Percentiles rank a stretch among this genome's conserved stretches.
Conservation (phyloP, 192 early-diverging fungal genomes). For the Umbelopsis ramanniana region DNA sequence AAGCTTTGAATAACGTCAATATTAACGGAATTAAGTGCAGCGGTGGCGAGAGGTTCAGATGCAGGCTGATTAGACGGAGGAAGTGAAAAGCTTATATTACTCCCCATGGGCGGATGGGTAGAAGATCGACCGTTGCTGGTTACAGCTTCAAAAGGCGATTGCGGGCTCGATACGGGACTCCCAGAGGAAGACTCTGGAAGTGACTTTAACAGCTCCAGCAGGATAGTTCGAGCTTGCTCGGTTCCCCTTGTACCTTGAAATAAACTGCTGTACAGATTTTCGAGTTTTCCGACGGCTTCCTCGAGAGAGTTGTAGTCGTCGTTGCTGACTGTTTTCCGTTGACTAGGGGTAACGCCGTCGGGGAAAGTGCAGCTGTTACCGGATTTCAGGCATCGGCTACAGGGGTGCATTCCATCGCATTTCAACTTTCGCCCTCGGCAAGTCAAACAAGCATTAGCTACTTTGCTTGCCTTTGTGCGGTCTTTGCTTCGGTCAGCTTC, state of each 20-base stretch:
- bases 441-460: slow-evolving; percentile 8
- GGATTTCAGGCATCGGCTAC: background rate
- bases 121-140: background rate
- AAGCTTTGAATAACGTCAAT: slow-evolving; percentile 15
- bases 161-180: background rate
- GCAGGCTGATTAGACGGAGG: background rate
- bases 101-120: background rate
- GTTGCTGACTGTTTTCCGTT: slow-evolving; percentile 9
- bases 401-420: slow-evolving; percentile 15
- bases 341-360: background rate
- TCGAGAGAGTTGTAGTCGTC: slow-evolving; percentile 14
- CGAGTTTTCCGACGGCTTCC: background rate
- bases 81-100: background rate
- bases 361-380: background rate
- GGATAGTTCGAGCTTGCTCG: background rate
- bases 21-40: background rate
- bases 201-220: background rate
- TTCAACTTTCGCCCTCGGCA: slow-evolving; percentile 13
- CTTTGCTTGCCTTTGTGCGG: slow-evolving; percentile 1
- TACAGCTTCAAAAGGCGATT: background rate
- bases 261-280: background rate
- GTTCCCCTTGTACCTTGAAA: slow-evolving; percentile 9
- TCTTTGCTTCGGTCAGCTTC: slow-evolving; percentile 16
- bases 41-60: background rate
- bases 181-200: background rate